Conservation (phyloP, 202 grass and related monocot species). For the Zizania palustris region DNA sequence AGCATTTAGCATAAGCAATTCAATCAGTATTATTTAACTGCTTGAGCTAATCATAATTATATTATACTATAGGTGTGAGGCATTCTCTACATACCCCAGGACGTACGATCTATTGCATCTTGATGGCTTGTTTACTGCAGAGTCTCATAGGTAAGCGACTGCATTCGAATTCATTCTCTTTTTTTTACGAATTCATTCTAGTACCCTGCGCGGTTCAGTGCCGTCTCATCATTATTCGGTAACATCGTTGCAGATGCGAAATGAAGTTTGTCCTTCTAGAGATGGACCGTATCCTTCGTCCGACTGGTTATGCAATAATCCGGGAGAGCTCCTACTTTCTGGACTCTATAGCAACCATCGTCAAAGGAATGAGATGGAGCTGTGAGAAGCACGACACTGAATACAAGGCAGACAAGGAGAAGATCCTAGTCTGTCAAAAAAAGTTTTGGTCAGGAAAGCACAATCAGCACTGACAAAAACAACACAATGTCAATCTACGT, state of each 20-base stretch:
- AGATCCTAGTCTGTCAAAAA: constrained; percentile 80
- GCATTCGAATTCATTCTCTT: neutral
- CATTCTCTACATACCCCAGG: constrained; percentile 82
- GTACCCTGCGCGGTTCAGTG: too few species aligned
- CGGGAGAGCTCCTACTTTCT: constrained; percentile 67
- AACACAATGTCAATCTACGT: neutral
- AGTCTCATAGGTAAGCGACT: constrained; percentile 68
- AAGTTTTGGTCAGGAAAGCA: constrained; percentile 70
- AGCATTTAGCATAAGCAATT: too few species aligned
- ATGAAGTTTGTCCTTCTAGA: constrained; percentile 76
- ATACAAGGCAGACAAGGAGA: constrained; percentile 62
- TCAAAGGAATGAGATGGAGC: constrained; percentile 76
- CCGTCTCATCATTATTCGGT: neutral
- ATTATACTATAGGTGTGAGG: constrained; percentile 61
- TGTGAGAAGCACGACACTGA: constrained; percentile 66
- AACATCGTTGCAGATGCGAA: constrained; percentile 57
- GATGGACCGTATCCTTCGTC: constrained; percentile 79
- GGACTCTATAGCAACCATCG: constrained; percentile 56
- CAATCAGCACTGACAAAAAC: constrained; percentile 23
- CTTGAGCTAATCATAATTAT: too few species aligned
- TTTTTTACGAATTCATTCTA: too few species aligned
- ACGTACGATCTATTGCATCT: constrained; percentile 91
- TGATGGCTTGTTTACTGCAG: constrained; percentile 70
- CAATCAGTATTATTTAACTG: too few species aligned
- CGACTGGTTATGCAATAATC: constrained; percentile 67